Conservation (phyloP, 73 alveolate species). For the Durusdinium trenchii region DNA sequence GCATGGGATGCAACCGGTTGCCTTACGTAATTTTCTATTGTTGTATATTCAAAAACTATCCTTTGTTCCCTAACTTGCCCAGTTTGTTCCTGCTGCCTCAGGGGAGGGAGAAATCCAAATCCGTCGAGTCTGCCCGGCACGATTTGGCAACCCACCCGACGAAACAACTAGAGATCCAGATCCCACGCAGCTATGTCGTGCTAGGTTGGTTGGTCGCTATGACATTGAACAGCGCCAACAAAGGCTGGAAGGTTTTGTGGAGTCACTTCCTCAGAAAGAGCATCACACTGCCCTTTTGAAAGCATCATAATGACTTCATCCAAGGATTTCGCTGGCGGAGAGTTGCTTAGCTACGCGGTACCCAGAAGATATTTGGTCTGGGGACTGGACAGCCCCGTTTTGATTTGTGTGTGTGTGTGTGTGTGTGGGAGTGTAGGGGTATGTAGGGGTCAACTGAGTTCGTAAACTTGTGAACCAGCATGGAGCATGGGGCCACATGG, state of each 20-base stretch:
- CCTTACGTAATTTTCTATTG: neutral
- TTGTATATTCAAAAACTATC: neutral
- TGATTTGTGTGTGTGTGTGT: neutral
- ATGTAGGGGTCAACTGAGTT: neutral
- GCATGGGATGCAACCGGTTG: neutral
- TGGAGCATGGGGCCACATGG: neutral
- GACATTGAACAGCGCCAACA: constrained; percentile 90
- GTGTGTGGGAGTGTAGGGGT: neutral
- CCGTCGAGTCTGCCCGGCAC: constrained; percentile 69
- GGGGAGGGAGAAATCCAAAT: constrained; percentile 86
- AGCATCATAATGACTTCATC: neutral
- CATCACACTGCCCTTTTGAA: neutral
- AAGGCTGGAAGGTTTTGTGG: constrained; percentile 71
- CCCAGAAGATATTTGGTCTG: constrained; percentile 68
- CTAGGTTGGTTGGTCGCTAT: constrained; percentile 87
- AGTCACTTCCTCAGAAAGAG: constrained; percentile 1
- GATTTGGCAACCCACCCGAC: neutral
- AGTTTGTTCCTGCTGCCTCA: neutral
- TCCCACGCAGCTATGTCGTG: neutral
- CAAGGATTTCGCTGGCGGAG: constrained; percentile 81
- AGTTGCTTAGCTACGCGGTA: constrained; percentile 64
- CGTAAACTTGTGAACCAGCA: neutral
- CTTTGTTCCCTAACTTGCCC: neutral
- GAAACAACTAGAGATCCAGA: neutral
- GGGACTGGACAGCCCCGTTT: constrained; percentile 74